Conservation (phyloP, 805 yeast genomes). For the Yarrowia deformans region DNA sequence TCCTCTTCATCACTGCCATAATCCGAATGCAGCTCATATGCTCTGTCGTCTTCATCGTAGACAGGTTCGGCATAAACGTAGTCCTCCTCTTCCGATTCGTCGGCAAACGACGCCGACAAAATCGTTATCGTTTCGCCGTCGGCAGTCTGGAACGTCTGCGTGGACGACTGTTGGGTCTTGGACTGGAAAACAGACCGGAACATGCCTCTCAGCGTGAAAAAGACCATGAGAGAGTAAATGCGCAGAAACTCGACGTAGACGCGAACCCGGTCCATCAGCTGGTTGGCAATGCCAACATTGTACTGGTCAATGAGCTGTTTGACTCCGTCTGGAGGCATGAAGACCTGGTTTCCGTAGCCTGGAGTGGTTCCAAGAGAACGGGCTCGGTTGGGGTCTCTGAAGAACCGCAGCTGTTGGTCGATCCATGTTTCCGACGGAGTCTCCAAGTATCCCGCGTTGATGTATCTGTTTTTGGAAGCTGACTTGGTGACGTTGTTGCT, state of each 20-base stretch:
- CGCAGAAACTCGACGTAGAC: conserved; percentile 14
- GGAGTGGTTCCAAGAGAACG: neutral
- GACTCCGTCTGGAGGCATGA: conserved; percentile 29
- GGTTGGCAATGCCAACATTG: conserved; percentile 20
- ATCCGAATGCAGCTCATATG: conserved; percentile 13
- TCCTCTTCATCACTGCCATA: conserved; percentile 16
- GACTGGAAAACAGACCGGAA: neutral
- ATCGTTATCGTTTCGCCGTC: conserved; percentile 22
- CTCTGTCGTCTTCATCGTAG: conserved; percentile 20
- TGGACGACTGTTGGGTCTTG: neutral
- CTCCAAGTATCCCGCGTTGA: conserved; percentile 25
- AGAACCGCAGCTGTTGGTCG: conserved; percentile 11
- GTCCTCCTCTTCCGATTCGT: conserved; percentile 26
- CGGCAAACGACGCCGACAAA: conserved; percentile 23
- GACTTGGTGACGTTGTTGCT: conserved; percentile 21
- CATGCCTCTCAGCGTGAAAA: conserved; percentile 10
- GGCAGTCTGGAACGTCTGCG: conserved; percentile 5
- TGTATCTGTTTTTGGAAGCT: conserved; percentile 30
- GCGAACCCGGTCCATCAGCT: conserved; percentile 12
- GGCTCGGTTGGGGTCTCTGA: conserved; percentile 1
- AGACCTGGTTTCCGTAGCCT: conserved; percentile 31
- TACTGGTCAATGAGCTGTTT: conserved; percentile 27
- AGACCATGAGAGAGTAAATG: conserved; percentile 1
- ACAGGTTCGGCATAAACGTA: conserved; percentile 5
- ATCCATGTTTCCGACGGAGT: conserved; percentile 31